Conservation (phyloP, 805 yeast genomes). For the Wilhelminamyces savonicus region DNA sequence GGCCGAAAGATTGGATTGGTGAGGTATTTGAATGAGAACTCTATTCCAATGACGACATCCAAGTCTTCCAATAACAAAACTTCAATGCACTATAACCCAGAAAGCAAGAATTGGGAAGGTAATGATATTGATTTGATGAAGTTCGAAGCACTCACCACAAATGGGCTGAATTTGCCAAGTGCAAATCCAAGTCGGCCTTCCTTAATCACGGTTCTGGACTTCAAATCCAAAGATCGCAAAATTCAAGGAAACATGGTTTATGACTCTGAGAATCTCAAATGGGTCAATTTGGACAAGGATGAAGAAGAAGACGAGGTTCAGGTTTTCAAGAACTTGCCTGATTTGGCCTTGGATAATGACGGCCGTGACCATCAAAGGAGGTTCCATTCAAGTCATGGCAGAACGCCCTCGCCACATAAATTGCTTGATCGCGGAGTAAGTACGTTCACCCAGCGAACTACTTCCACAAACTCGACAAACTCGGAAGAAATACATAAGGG, state of each 20-base stretch:
- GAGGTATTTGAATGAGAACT: constrained; percentile 18
- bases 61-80: constrained; percentile 13
- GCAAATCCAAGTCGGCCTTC: too few relatives aligned
- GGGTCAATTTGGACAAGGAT: constrained; percentile 44
- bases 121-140: constrained; percentile 51
- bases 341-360: constrained; percentile 18
- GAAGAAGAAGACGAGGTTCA: constrained; percentile 32
- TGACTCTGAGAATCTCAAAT: constrained; percentile 49
- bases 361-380: neutral
- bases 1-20: constrained; percentile 23
- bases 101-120: constrained; percentile 55
- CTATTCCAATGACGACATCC: constrained; percentile 8
- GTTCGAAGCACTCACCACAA: constrained; percentile 34
- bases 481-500: constrained; percentile 7
- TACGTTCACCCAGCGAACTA: constrained; percentile 31
- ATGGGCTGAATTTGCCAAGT: too few relatives aligned
- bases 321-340: constrained; percentile 48
- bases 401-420: neutral
- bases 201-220: constrained; percentile 27
- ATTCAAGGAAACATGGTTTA: constrained; percentile 45
- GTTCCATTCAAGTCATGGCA: neutral
- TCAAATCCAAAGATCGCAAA: constrained; percentile 7
- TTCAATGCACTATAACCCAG: constrained; percentile 50
- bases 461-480: constrained; percentile 20
- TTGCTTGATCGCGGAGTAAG: constrained; percentile 22